Percentiles rank a stretch among this genome's conserved stretches.
These are phyloP conservation scores for Nakazawaea populi DNA, from an alignment of 805 yeast species.

Conservation along the genomic window DNA sequence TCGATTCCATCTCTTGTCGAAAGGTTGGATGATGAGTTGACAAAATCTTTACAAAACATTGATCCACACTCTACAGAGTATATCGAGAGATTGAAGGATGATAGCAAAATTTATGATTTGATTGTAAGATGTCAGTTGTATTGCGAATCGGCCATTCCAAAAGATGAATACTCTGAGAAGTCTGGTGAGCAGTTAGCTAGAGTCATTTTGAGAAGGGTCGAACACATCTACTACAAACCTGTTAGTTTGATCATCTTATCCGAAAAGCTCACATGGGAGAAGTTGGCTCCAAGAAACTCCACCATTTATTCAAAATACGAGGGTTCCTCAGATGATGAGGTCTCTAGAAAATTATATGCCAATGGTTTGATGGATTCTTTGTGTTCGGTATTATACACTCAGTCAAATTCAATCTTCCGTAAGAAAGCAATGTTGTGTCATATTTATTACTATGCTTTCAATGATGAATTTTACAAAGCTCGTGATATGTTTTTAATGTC, in stretches of 20 bases:
- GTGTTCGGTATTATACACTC: slow-evolving; percentile 59
- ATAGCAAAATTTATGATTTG: slow-evolving; percentile 65
- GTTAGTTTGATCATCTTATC: slow-evolving; percentile 58
- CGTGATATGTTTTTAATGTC: slow-evolving; percentile 85
- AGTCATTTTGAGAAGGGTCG: slow-evolving; percentile 76
- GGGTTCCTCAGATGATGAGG: slow-evolving; percentile 19
- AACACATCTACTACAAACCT: slow-evolving; percentile 91
- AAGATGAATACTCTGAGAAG: slow-evolving; percentile 32
- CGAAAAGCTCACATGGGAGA: slow-evolving; percentile 74
- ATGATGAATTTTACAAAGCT: slow-evolving; percentile 77
- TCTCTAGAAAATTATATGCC: slow-evolving; percentile 33
- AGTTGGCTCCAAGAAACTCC: slow-evolving; percentile 33
- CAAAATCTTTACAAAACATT: slow-evolving; percentile 76
- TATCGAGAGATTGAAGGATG: slow-evolving; percentile 85
- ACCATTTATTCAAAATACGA: slow-evolving; percentile 25
- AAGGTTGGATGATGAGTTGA: slow-evolving; percentile 92
- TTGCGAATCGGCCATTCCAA: slow-evolving; percentile 58
- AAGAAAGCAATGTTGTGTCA: slow-evolving; percentile 81
- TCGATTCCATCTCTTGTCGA: slow-evolving; percentile 83
- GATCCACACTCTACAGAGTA: slow-evolving; percentile 97
- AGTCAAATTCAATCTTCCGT: slow-evolving; percentile 61
- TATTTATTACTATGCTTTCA: slow-evolving; percentile 87
- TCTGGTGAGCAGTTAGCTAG: slow-evolving; percentile 62
- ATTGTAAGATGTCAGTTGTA: slow-evolving; percentile 84
- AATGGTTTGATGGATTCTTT: slow-evolving; percentile 59